Conservation (phyloP, 805 yeast species). For the Ogataea glucozyma region DNA sequence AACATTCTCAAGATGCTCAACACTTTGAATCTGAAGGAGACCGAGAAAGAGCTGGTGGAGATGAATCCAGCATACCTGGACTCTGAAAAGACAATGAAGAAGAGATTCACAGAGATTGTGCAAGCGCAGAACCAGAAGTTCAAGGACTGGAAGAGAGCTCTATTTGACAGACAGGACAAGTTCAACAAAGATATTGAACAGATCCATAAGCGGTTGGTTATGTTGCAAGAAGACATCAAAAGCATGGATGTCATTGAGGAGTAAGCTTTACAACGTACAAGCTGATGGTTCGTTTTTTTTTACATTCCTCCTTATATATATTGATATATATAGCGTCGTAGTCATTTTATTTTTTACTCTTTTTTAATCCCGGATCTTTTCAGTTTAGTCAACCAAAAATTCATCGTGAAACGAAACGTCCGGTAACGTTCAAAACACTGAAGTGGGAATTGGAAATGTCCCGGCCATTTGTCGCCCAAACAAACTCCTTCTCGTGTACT, state of each 20-base stretch:
- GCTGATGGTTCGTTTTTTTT: slow-evolving; percentile 1
- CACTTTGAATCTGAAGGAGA: slow-evolving; percentile 35
- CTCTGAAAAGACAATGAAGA: slow-evolving; percentile 44
- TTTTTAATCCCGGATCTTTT: not conserved
- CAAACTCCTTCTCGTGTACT: too few relatives aligned
- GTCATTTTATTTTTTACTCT: not conserved
- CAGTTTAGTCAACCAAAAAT: too few relatives aligned
- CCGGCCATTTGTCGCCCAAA: too few relatives aligned
- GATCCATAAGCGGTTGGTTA: slow-evolving; percentile 38
- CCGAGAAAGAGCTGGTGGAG: slow-evolving; percentile 42
- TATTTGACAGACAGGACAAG: slow-evolving; percentile 54
- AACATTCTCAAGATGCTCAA: slow-evolving; percentile 42
- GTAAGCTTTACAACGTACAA: slow-evolving; percentile 4
- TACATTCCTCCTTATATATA: not conserved
- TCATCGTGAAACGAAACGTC: too few relatives aligned
- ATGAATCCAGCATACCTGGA: slow-evolving; percentile 49
- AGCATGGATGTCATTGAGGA: slow-evolving; percentile 13
- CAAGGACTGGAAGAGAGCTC: slow-evolving; percentile 59
- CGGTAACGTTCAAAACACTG: too few relatives aligned
- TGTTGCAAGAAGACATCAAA: slow-evolving; percentile 37
- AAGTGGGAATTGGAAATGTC: not conserved
- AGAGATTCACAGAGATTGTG: slow-evolving; percentile 44
- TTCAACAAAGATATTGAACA: slow-evolving; percentile 56
- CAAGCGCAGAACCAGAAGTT: slow-evolving; percentile 55
- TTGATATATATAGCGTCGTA: not conserved